Percentiles rank a stretch among this genome's conserved stretches.
phyloP scores from a whole-genome alignment of 805 yeast genomes.

The Lipomyces orientalis region DNA sequence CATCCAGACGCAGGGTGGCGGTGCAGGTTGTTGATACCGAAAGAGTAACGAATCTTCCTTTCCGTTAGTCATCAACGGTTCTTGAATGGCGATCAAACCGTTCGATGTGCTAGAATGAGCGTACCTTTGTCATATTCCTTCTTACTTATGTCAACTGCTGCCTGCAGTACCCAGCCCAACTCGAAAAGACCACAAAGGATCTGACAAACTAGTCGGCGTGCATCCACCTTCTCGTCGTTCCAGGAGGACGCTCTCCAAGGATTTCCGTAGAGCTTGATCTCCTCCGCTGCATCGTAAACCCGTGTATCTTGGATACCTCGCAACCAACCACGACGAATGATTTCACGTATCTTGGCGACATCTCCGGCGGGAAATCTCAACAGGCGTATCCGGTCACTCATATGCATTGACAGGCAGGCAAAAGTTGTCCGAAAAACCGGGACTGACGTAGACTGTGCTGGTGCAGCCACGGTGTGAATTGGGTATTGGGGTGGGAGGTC shows the following conservation, averaged over 20 bases:
- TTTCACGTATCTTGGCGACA: neutral
- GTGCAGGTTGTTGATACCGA: constrained; percentile 5
- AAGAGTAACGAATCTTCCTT: neutral
- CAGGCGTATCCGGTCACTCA: neutral
- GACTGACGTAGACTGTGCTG: neutral
- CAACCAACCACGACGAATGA: neutral
- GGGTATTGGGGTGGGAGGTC: neutral
- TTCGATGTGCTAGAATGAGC: neutral
- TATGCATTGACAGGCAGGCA: constrained; percentile 6
- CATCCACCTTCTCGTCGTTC: neutral
- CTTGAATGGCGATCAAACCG: neutral
- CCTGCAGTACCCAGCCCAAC: constrained; percentile 1
- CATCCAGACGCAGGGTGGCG: constrained; percentile 7
- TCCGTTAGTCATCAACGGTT: neutral
- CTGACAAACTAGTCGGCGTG: constrained; percentile 4
- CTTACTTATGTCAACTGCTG: constrained; percentile 7
- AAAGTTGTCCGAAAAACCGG: neutral
- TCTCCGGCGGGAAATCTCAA: neutral
- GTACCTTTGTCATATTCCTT: constrained; percentile 9
- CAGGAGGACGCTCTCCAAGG: neutral
- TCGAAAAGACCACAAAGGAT: constrained; percentile 3
- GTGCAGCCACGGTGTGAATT: neutral
- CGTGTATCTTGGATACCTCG: constrained; percentile 8
- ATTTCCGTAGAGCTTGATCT: neutral
- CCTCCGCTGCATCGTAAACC: neutral